Percentiles rank a stretch among this genome's conserved stretches.
Evolutionary conservation across 2,329 filamentous ascomycete genomes (phyloP).

Genomic region (Ascosphaera aggregata): DNA sequence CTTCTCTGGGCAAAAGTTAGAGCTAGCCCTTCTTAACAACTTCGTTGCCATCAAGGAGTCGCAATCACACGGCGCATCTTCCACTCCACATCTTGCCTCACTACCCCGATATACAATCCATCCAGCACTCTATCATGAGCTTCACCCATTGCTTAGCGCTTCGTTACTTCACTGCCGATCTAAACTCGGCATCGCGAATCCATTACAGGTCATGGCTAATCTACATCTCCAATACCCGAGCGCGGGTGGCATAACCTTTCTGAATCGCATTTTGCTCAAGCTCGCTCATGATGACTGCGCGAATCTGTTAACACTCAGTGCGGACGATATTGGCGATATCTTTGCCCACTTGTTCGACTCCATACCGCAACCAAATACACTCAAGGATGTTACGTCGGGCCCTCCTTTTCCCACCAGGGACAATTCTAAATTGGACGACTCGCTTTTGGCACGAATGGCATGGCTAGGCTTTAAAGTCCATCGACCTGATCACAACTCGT

Average conservation of each 20-base stretch:
- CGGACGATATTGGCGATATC: conserved; percentile 22
- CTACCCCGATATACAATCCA: conserved; percentile 26
- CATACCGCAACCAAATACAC: too few relatives aligned
- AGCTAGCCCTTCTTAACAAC: neutral
- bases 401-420: too few relatives aligned
- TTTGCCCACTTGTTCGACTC: conserved; percentile 7
- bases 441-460: conserved; percentile 1
- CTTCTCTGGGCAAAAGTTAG: neutral
- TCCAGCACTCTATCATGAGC: conserved; percentile 16
- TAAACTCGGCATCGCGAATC: conserved; percentile 12
- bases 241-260: conserved; percentile 27
- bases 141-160: neutral
- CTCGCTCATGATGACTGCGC: conserved; percentile 33
- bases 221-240: conserved; percentile 35
- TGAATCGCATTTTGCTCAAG: conserved; percentile 39
- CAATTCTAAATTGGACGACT: neutral
- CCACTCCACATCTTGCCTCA: conserved; percentile 27
- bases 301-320: conserved; percentile 20
- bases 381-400: too few relatives aligned
- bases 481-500: conserved; percentile 1
- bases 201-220: conserved; percentile 29
- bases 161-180: conserved; percentile 11
- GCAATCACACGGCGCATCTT: conserved; percentile 14
- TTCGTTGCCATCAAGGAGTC: neutral
- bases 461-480: conserved; percentile 8